Evolutionary conservation across 352 stramenopile genomes (phyloP).

Genomic region (Pelagophyceae sp.): DNA sequence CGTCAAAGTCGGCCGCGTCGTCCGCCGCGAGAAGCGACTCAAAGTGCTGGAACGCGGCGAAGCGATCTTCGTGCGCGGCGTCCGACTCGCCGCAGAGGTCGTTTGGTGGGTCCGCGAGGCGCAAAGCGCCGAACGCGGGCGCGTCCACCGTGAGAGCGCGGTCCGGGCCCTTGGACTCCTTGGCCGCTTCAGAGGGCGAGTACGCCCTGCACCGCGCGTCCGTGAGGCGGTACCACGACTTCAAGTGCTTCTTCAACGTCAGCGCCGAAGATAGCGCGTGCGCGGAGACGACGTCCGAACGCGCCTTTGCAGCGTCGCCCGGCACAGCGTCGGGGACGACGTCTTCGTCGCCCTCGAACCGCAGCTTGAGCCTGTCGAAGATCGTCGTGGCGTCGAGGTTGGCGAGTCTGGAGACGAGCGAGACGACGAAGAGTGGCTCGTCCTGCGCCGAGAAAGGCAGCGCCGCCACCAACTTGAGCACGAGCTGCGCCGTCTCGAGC

Average conservation of each 20-base stretch:
- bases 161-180: neutral
- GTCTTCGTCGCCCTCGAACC: neutral
- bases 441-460: neutral
- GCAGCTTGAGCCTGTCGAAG: neutral
- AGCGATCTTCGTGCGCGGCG: no score
- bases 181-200: neutral
- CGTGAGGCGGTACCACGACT: neutral
- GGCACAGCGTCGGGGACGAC: neutral
- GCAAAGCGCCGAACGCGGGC: neutral
- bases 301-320: neutral
- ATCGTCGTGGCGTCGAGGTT: neutral
- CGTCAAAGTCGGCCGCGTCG: neutral
- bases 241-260: neutral
- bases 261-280: neutral
- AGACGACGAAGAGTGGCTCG: conserved; percentile 16
- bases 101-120: neutral
- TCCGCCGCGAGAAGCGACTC: neutral
- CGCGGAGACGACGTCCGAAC: neutral
- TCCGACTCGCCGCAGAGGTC: neutral
- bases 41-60: no score
- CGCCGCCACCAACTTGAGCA: neutral
- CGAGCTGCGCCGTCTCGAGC: neutral
- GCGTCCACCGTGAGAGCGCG: neutral
- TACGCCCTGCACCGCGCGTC: neutral
- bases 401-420: neutral